Evolutionary conservation across 2,329 filamentous ascomycete genomes (phyloP).

Genomic region (Sarocladium brachiariae): DNA sequence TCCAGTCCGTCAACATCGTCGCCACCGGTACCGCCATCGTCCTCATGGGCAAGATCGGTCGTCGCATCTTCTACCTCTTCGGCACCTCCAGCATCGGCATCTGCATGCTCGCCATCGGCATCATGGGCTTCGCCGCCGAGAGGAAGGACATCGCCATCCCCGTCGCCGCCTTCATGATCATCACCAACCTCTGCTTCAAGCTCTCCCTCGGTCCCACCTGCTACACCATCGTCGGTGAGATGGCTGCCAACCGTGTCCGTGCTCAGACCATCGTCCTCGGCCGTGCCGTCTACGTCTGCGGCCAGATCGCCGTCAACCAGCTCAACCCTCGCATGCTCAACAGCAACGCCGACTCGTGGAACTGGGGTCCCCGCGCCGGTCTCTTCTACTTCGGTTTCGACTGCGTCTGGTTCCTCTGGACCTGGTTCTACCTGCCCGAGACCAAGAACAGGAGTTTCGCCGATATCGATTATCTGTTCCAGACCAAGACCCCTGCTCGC

Average conservation of each 20-base stretch:
- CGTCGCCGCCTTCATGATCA: constrained; percentile 30
- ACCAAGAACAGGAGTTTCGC: constrained; percentile 37
- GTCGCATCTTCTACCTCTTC: constrained; percentile 32
- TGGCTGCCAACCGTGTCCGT: constrained; percentile 34
- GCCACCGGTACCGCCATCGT: constrained; percentile 34
- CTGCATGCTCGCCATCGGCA: constrained; percentile 35
- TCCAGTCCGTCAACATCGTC: constrained; percentile 38
- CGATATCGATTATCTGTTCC: constrained; percentile 43
- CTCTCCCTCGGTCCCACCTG: constrained; percentile 36
- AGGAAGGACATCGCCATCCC: constrained; percentile 20
- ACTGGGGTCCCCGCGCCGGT: constrained; percentile 30
- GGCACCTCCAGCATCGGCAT: constrained; percentile 33
- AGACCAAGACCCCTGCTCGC: constrained; percentile 25
- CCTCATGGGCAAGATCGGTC: constrained; percentile 29
- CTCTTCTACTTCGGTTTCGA: constrained; percentile 29
- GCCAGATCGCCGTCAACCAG: constrained; percentile 31
- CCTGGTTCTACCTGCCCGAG: constrained; percentile 38
- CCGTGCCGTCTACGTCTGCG: constrained; percentile 32
- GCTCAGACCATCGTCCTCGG: constrained; percentile 38
- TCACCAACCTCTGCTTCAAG: constrained; percentile 36
- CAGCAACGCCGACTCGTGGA: constrained; percentile 20
- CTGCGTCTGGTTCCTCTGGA: constrained; percentile 32
- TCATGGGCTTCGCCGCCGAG: constrained; percentile 26
- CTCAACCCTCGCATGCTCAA: constrained; percentile 30
- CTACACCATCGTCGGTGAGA: constrained; percentile 38